Conservation (phyloP, 2,329 filamentous ascomycete genomes). For the Amphichorda felina region DNA sequence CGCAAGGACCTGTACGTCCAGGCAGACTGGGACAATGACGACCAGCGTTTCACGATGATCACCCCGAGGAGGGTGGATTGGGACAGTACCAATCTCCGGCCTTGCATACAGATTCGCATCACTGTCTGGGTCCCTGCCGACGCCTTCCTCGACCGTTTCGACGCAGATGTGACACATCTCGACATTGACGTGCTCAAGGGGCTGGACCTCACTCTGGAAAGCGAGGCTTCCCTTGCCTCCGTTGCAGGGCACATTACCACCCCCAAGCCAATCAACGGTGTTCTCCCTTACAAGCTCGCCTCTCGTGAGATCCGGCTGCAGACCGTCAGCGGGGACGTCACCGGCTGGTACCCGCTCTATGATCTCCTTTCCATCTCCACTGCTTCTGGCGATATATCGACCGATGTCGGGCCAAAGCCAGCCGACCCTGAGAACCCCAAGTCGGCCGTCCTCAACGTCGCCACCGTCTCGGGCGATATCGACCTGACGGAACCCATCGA, state of each 20-base stretch:
- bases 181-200: slow-evolving; percentile 26
- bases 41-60: slow-evolving; percentile 25
- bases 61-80: slow-evolving; percentile 23
- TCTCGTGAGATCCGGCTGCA: slow-evolving; percentile 27
- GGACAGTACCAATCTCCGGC: slow-evolving; percentile 11
- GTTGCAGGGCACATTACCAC: slow-evolving; percentile 25
- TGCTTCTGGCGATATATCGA: slow-evolving; percentile 28
- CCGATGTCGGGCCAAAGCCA: slow-evolving; percentile 27
- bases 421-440: slow-evolving; percentile 19
- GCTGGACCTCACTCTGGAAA: slow-evolving; percentile 20
- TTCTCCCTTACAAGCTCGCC: slow-evolving; percentile 24
- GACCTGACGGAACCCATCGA: slow-evolving; percentile 27
- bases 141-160: slow-evolving; percentile 23
- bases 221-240: slow-evolving; percentile 19
- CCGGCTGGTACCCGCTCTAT: slow-evolving; percentile 38
- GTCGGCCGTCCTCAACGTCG: slow-evolving; percentile 27
- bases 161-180: slow-evolving; percentile 24
- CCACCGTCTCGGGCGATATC: slow-evolving; percentile 30
- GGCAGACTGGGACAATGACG: slow-evolving; percentile 17
- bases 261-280: slow-evolving; percentile 13
- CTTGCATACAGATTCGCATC: slow-evolving; percentile 35
- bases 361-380: slow-evolving; percentile 32
- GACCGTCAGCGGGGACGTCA: slow-evolving; percentile 30
- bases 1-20: slow-evolving; percentile 24
- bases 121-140: slow-evolving; percentile 33